Evolutionary conservation across 1,139 yeast genomes (phyloP).

Genomic region (Taphrina populina): DNA sequence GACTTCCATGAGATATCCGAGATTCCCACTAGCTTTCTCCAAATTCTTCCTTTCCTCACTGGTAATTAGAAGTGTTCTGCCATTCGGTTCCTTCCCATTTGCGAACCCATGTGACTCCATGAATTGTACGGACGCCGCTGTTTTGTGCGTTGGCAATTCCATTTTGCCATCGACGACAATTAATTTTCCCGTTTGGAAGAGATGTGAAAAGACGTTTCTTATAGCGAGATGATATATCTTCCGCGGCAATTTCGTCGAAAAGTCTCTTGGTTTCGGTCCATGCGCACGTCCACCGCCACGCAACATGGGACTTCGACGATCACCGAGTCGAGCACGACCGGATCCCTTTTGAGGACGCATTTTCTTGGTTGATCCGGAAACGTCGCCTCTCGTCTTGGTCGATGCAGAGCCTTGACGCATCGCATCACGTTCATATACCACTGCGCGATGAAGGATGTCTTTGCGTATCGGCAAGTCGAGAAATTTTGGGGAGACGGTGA

Average conservation of each 20-base stretch:
- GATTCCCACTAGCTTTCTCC: conserved; percentile 23
- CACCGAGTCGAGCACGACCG: conserved; percentile 95
- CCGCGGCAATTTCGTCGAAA: conserved; percentile 75
- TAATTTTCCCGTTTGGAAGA: conserved; percentile 71
- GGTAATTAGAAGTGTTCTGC: conserved; percentile 18
- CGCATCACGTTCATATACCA: conserved; percentile 83
- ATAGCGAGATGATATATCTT: conserved; percentile 74
- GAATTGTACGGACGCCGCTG: conserved; percentile 34
- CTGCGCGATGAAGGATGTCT: conserved; percentile 92
- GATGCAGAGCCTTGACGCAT: conserved; percentile 86
- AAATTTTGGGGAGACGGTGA: conserved; percentile 43
- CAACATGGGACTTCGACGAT: conserved; percentile 89
- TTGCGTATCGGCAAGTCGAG: conserved; percentile 77
- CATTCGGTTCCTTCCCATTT: conserved; percentile 1
- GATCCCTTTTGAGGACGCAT: conserved; percentile 87
- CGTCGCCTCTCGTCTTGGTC: conserved; percentile 66
- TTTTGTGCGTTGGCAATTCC: conserved; percentile 44
- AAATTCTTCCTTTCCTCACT: conserved; percentile 17
- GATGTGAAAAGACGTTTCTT: conserved; percentile 76
- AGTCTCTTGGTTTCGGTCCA: conserved; percentile 85
- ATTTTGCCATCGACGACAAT: conserved; percentile 63
- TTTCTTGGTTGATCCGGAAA: conserved; percentile 81
- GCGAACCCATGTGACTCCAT: conserved; percentile 36
- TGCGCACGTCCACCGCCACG: conserved; percentile 87
- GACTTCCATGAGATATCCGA: conserved; percentile 18